Conservation (phyloP, 805 yeast genomes). For the Monosporozyma solicola region DNA sequence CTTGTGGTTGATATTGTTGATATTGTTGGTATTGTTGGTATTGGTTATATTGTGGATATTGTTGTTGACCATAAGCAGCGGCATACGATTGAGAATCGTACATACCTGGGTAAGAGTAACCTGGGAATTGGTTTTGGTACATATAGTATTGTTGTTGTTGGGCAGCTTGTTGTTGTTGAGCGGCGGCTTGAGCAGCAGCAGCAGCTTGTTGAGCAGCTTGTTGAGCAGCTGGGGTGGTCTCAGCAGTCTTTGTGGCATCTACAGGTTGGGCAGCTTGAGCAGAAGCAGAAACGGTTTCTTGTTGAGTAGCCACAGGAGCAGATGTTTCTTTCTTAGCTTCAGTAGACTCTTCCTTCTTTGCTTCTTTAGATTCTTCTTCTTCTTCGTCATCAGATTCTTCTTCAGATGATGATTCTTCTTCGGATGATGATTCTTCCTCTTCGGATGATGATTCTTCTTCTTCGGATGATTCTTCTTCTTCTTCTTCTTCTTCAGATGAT, state of each 20-base stretch:
- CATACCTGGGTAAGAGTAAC: slow-evolving; percentile 31
- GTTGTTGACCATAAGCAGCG: slow-evolving; percentile 25
- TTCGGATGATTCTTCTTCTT: slow-evolving; percentile 1
- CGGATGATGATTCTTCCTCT: slow-evolving; percentile 3
- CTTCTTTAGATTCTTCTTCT: slow-evolving; percentile 6
- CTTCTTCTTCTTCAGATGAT: slow-evolving; percentile 3
- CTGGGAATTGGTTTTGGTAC: slow-evolving; percentile 32
- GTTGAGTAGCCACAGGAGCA: slow-evolving; percentile 6
- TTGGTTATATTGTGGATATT: slow-evolving; percentile 27
- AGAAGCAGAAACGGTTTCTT: slow-evolving; percentile 11
- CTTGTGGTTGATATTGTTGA: slow-evolving; percentile 9
- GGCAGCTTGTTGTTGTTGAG: slow-evolving; percentile 13
- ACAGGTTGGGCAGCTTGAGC: slow-evolving; percentile 4
- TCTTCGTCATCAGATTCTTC: slow-evolving; percentile 1
- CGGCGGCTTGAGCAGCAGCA: slow-evolving; percentile 10
- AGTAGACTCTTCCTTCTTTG: slow-evolving; percentile 1
- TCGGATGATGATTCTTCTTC: slow-evolving; percentile 1
- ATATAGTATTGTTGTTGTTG: slow-evolving; percentile 30
- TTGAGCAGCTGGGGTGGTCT: slow-evolving; percentile 5
- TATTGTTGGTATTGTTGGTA: slow-evolving; percentile 24
- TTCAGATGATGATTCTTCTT: slow-evolving; percentile 1
- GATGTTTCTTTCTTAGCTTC: slow-evolving; percentile 5
- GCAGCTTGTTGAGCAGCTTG: slow-evolving; percentile 19
- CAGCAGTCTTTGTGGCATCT: background rate
- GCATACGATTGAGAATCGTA: slow-evolving; percentile 25